A percentile compares a stretch with the other conserved stretches of the same genome.
These are phyloP conservation scores for Elongisporangium anandrum DNA, from an alignment of 352 stramenopile species.

Conservation along the genomic window DNA sequence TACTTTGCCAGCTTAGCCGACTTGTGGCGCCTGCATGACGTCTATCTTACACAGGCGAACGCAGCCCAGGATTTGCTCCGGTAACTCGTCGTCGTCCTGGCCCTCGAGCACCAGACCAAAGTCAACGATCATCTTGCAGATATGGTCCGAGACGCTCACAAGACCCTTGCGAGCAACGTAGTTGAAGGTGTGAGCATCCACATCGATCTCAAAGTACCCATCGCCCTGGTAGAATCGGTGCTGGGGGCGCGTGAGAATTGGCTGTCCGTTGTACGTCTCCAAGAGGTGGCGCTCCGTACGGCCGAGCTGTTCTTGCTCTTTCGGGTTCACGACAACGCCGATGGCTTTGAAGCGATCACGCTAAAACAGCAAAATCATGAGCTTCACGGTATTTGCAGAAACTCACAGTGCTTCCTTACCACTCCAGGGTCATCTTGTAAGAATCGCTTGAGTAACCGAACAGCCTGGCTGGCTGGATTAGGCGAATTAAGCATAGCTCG, in stretches of 20 bases:
- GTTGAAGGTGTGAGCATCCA: conserved; percentile 83
- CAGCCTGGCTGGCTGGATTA: conserved; percentile 37
- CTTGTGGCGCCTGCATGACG: conserved; percentile 34
- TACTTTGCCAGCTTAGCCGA: conserved; percentile 15
- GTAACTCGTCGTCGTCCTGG: conserved; percentile 70
- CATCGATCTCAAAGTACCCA: conserved; percentile 80
- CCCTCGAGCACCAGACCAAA: conserved; percentile 82
- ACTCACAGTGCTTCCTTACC: conserved; percentile 6
- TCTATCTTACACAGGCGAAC: conserved; percentile 81
- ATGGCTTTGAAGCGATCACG: conserved; percentile 82
- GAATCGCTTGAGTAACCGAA: conserved; percentile 23
- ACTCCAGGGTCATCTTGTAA: conserved; percentile 21
- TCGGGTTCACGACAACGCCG: conserved; percentile 70
- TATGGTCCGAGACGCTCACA: conserved; percentile 65
- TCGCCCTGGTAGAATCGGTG: conserved; percentile 67
- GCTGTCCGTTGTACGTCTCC: conserved; percentile 81
- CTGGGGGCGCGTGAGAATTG: conserved; percentile 75
- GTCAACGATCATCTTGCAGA: conserved; percentile 78
- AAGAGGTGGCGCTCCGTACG: conserved; percentile 70
- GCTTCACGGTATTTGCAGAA: too few species aligned
- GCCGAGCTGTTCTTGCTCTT: conserved; percentile 55
- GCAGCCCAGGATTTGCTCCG: conserved; percentile 69
- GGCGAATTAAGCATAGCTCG: conserved; percentile 44
- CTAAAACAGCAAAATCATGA: conserved; percentile 14
- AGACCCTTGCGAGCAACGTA: conserved; percentile 76